Evolutionary conservation across 345 rosid genomes (phyloP), one percentile per base, ranked within the genome.

Genomic region (Linum tenue): DNA sequence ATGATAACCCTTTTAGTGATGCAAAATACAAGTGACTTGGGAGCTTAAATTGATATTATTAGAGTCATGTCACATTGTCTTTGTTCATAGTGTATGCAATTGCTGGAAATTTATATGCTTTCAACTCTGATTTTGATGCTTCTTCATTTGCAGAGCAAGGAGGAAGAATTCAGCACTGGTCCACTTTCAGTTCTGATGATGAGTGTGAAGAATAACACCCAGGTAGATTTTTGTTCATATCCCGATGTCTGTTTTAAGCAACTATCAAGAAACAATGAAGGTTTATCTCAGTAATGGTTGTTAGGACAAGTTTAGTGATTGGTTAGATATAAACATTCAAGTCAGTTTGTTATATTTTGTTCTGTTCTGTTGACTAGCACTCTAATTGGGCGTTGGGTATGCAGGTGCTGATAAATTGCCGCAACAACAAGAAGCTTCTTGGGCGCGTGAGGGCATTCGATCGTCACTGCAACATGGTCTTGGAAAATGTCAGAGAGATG

Each of bases 401-500:
- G 64, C 73, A 89, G 90, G 99, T 95, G 14, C 80, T 95, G 37
- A 89, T 95, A 67, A 95, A 95, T 70, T 95, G 99, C 72, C 84
- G 90, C 4, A 87, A 87, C 82, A 87, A 87, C 76, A 82, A 71
- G 71, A 95, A 95, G 70, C 97, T 95, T 40, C 84, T 95, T 10
- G 99, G 97, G 1, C 86, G 98, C 3, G 99, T 95, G 15, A 89
- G 98, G 61, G 98, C 98, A 0, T 95, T 95, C 55, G 99, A 95
- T 72, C 78, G 98, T 6, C 99, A 91, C 68, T 91, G 98, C 88
- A 95, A 91, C 79, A 95, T 95, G 99, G 99, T 95, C 63, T 85
- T 95, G n/a, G 99, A 95, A 69, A 95, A 95, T 69, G 99, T 95
- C 64, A 82, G 91, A 75, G 99, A 95, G 74, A 90, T 90, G 95